Conservation (phyloP, 1,284 basidiomycete species). For the Boletus smithii region DNA sequence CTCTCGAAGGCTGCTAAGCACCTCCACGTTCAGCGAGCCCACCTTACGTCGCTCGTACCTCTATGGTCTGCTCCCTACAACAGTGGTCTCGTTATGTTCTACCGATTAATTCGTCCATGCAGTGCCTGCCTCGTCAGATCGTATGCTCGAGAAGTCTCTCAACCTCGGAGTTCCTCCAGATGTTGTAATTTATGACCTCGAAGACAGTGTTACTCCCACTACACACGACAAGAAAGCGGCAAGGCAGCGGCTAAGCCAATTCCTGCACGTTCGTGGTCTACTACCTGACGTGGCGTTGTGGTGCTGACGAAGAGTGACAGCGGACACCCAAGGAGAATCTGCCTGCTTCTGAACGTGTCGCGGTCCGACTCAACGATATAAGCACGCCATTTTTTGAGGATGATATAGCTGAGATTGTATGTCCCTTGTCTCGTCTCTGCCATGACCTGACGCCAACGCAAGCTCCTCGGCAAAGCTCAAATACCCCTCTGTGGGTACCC, state of each 20-base stretch:
- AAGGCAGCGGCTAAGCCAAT: slow-evolving; percentile 52
- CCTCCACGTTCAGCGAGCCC: slow-evolving; percentile 15
- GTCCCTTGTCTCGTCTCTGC: slow-evolving; percentile 9
- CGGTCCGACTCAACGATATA: slow-evolving; percentile 77
- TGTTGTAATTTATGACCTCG: slow-evolving; percentile 81
- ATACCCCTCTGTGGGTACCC: slow-evolving; percentile 48
- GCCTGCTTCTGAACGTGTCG: slow-evolving; percentile 49
- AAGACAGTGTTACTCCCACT: slow-evolving; percentile 75
- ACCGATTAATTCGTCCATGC: slow-evolving; percentile 1
- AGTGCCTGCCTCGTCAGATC: slow-evolving; percentile 76
- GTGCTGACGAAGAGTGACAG: slow-evolving; percentile 25
- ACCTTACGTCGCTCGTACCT: slow-evolving; percentile 57
- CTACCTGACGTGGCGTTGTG: slow-evolving; percentile 2
- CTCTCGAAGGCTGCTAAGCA: slow-evolving; percentile 19
- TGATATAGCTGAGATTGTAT: slow-evolving; percentile 69
- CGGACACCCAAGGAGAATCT: slow-evolving; percentile 36
- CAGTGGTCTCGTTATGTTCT: neutral
- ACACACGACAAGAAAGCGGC: slow-evolving; percentile 60
- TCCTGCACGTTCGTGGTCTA: slow-evolving; percentile 50
- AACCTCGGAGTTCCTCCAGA: slow-evolving; percentile 53
- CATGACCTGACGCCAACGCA: neutral
- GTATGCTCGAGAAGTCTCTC: slow-evolving; percentile 79
- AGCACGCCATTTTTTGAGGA: slow-evolving; percentile 67
- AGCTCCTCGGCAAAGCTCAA: slow-evolving; percentile 40
- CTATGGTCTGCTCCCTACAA: slow-evolving; percentile 41